These are phyloP conservation scores for Debaryomyces castellii DNA, from an alignment of 805 yeast species.

Conservation along the genomic window DNA sequence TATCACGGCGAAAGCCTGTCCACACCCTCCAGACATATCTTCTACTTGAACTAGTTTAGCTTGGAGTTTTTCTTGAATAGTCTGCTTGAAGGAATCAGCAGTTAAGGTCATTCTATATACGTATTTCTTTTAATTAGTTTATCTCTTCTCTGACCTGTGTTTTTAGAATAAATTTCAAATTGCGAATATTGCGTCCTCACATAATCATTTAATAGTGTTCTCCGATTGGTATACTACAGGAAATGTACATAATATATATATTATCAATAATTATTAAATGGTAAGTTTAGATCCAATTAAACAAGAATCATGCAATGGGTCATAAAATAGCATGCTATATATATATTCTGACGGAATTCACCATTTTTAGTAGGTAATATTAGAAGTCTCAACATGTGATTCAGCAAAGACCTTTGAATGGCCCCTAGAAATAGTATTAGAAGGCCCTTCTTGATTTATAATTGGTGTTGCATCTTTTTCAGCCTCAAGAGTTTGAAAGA, in stretches of 20 bases:
- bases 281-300: neutral
- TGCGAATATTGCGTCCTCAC: neutral
- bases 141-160: neutral
- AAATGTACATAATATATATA: neutral
- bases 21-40: slow-evolving; percentile 92
- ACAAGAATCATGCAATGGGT: neutral
- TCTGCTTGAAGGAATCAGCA: slow-evolving; percentile 41
- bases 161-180: no score
- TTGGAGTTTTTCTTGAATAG: slow-evolving; percentile 54
- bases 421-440: slow-evolving; percentile 31
- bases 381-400: slow-evolving; percentile 30
- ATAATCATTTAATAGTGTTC: neutral
- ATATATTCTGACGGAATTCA: neutral
- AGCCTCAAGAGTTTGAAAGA: slow-evolving; percentile 20
- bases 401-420: slow-evolving; percentile 26
- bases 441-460: slow-evolving; percentile 25
- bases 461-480: slow-evolving; percentile 5
- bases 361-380: slow-evolving; percentile 3
- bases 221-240: neutral
- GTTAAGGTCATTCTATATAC: slow-evolving; percentile 29
- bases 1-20: slow-evolving; percentile 93
- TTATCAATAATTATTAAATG: neutral
- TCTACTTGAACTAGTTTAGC: slow-evolving; percentile 70
- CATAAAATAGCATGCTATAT: neutral
- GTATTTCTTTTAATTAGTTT: no score